Evolutionary conservation across 2,329 filamentous ascomycete genomes (phyloP).

Genomic region (Cadophora luteo-olivacea): DNA sequence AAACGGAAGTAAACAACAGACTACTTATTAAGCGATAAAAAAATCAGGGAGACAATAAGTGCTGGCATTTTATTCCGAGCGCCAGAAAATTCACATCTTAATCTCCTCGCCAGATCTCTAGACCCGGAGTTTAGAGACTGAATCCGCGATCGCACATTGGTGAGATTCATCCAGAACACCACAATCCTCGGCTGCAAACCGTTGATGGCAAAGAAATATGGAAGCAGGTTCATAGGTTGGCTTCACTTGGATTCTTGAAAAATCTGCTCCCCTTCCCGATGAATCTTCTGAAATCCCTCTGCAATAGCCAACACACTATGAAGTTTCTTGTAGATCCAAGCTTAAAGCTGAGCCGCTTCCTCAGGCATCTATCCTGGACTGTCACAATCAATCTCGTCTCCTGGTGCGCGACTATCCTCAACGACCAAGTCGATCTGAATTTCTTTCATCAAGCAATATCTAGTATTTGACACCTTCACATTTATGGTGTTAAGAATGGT

Average conservation of each 20-base stretch:
- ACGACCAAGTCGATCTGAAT: not conserved
- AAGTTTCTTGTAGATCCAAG: slow-evolving; percentile 4
- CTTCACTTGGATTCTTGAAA: no score
- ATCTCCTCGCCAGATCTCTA: no score
- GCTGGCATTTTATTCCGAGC: no score
- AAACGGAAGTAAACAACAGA: not conserved
- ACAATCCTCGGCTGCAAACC: not conserved
- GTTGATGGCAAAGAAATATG: not conserved
- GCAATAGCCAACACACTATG: not conserved
- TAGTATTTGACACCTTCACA: not conserved
- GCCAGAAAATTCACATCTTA: not conserved
- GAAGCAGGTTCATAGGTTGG: not conserved
- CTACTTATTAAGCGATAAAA: not conserved
- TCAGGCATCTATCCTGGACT: not conserved
- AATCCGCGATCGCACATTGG: no score
- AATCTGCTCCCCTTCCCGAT: not conserved
- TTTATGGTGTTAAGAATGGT: not conserved
- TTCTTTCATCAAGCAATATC: not conserved
- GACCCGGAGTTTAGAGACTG: no score
- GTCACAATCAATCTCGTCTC: not conserved
- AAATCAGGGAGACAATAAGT: not conserved
- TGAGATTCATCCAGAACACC: no score
- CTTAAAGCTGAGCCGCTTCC: not conserved
- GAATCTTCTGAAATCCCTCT: not conserved
- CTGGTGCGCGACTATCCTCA: not conserved